These are phyloP conservation scores for Solanum neorickii DNA, from an alignment of 257 asterid genomes.

Conservation along the genomic window DNA sequence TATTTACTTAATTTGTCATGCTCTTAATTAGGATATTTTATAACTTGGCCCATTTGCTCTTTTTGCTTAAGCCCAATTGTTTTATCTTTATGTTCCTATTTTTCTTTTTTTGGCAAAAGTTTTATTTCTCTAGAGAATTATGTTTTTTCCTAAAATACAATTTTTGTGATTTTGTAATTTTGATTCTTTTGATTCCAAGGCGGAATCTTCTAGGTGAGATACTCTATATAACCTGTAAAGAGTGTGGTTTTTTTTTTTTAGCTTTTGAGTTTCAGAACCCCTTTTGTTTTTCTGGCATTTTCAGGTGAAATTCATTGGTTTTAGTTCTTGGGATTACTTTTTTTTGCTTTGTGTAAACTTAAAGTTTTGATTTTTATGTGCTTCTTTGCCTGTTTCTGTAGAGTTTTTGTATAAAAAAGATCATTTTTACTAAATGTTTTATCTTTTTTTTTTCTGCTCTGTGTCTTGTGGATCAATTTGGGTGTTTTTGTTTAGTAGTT, in stretches of 20 bases:
- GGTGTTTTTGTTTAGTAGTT: not conserved
- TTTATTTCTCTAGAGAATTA: not conserved
- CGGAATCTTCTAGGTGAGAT: slow-evolving; percentile 4
- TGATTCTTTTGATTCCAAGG: not conserved
- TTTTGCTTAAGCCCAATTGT: not conserved
- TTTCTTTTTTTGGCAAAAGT: not conserved
- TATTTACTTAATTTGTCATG: not conserved
- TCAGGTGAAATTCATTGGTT: not conserved
- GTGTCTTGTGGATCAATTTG: not conserved
- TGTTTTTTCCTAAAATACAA: not conserved
- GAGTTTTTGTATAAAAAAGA: not conserved
- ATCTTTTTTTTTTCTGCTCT: not conserved
- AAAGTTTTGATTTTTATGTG: not conserved
- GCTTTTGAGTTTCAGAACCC: not conserved
- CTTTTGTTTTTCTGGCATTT: not conserved
- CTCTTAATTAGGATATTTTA: not conserved
- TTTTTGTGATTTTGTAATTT: not conserved
- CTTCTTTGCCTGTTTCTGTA: not conserved
- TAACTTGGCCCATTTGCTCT: not conserved
- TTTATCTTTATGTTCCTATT: not conserved
- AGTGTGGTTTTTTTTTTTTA: not conserved
- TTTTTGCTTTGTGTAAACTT: not conserved
- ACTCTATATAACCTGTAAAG: not conserved
- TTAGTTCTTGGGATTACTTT: not conserved
- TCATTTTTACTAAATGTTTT: not conserved